Conservation (phyloP, 139 green algal genomes). For the Chlorella ohadii region DNA sequence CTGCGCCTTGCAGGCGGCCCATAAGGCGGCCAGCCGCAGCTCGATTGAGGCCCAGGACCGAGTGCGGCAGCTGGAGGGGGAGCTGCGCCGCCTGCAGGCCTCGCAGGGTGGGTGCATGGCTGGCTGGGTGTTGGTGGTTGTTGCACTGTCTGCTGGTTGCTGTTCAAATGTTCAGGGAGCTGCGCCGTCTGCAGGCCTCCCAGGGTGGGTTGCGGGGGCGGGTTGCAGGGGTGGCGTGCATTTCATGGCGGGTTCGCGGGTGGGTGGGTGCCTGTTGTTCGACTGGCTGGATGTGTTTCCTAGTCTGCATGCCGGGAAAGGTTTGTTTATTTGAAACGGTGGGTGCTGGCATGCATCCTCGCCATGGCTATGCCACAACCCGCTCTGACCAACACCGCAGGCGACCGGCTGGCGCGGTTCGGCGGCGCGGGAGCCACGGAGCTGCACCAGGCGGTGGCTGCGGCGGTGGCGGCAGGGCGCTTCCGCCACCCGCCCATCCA, state of each 20-base stretch:
- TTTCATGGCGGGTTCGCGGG: too few relatives aligned
- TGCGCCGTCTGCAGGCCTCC: not conserved
- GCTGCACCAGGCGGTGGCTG: slow-evolving; percentile 17
- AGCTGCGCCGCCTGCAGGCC: not conserved
- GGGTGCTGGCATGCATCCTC: too few relatives aligned
- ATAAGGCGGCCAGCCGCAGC: not conserved
- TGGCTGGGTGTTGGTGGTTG: not conserved
- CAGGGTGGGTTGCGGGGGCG: not conserved
- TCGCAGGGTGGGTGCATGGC: not conserved
- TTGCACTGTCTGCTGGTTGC: not conserved
- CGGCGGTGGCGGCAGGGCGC: not conserved
- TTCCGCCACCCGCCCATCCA: slow-evolving; percentile 50
- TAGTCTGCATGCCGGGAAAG: too few relatives aligned
- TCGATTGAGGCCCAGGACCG: not conserved
- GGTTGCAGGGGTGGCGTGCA: not conserved
- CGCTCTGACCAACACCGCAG: too few relatives aligned
- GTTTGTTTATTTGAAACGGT: too few relatives aligned
- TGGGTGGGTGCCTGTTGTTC: too few relatives aligned
- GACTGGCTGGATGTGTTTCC: too few relatives aligned
- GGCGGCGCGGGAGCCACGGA: not conserved
- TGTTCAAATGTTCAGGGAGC: not conserved
- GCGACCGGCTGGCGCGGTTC: too few relatives aligned
- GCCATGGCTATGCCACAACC: too few relatives aligned
- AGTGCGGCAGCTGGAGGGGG: not conserved
- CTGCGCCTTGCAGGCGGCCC: too few relatives aligned